Percentiles rank a stretch among this genome's conserved stretches.
These are phyloP conservation scores for Eimeria brunetti DNA, from an alignment of 169 alveolate genomes.

Conservation along the genomic window DNA sequence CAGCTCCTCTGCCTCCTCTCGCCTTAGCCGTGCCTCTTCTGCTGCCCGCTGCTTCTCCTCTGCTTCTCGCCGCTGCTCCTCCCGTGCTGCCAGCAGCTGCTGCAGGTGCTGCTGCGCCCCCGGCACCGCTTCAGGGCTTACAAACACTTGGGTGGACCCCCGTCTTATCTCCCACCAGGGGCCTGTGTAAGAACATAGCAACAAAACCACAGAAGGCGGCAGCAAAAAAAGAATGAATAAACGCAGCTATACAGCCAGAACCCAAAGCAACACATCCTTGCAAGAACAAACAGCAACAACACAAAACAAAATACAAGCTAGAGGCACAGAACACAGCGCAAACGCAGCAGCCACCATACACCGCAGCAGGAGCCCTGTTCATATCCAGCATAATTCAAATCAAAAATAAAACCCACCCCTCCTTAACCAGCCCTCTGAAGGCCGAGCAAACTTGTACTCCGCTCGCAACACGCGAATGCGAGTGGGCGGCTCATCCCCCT, in stretches of 20 bases:
- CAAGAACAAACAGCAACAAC: not conserved
- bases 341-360: not conserved
- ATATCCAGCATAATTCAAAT: no score
- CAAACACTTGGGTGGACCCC: not conserved
- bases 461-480: conserved; percentile 47
- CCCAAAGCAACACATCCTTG: no score
- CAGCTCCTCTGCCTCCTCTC: conserved; percentile 36
- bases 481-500: conserved; percentile 57
- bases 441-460: conserved; percentile 6
- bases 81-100: conserved; percentile 14
- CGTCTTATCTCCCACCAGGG: conserved; percentile 42
- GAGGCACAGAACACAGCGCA: not conserved
- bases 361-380: not conserved
- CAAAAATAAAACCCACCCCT: not conserved
- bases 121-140: conserved; percentile 6
- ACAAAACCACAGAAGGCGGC: not conserved
- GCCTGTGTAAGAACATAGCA: not conserved
- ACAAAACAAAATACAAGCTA: not conserved
- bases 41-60: conserved; percentile 1
- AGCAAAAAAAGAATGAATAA: not conserved
- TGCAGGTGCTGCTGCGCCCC: conserved; percentile 37
- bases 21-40: conserved; percentile 10
- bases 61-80: conserved; percentile 5
- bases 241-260: not conserved
- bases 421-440: not conserved